Base-by-base conservation (phyloP, 2,329 filamentous ascomycete genomes). In the Sporothrix schenckii region DNA sequence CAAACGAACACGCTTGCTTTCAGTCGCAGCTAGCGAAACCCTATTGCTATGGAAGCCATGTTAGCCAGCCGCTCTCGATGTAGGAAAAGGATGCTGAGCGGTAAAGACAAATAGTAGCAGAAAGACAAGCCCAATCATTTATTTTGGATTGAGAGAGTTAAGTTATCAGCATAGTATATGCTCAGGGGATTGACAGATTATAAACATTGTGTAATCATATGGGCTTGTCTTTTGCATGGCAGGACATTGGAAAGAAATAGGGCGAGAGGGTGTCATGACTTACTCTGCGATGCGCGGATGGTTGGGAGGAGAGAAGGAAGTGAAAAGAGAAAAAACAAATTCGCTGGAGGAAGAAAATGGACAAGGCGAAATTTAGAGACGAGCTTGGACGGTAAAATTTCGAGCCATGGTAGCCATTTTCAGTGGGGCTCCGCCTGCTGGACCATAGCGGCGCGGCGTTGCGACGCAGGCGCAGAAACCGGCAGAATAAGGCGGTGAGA, bases 151-250 rank as follows among this genome's bases (percentile, higher is more conserved):
- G 66, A 72, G 56, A 74, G 74, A 74, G 74, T 76, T 73, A 75
- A 70, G 52, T 70, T 74, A 73, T 80, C 79, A 78, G 79, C 79
- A 80, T 82, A 80, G 77, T 44, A 76, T 76, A 76, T 76, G 67
- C 73, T 87, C 85, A 85, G 85, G 80, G 85, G 85, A 87, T 87
- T 87, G 85, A 87, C 85, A 87, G 85, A 87, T 86, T 80, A 80
- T 82, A 82, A 77, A 75, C 77, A 75, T 72, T 77, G 34, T 77
- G 74, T 85, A 86, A 86, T 86, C 84, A 86, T 84, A 71, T 75
- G 74, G 67, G 66, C 66, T 69, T 68, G 53, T 70, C 69, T 71
- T 71, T 72, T 69, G 69, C 70, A 67, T 52, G 56, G 27, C 49
- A 34, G 13, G 52, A 54, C 16, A 39, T 2, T 16, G 6, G n/a